phyloP scores from a whole-genome alignment of 2,329 filamentous ascomycete genomes.

The Curvularia sp. region DNA sequence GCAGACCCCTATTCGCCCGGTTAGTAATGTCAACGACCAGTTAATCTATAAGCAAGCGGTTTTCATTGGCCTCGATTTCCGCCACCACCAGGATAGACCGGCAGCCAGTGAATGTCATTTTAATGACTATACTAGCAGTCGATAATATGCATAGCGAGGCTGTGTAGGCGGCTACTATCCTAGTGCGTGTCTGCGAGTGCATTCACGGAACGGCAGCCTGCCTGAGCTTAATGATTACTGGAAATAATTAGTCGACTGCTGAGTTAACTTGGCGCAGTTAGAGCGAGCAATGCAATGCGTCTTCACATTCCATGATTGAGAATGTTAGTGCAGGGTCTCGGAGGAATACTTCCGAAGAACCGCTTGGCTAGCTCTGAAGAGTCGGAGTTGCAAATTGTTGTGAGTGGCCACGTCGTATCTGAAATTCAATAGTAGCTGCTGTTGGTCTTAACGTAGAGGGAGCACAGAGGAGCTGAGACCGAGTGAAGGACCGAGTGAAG shows the following conservation, averaged over 20 bases:
- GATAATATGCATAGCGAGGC: background rate
- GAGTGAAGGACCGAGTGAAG: background rate
- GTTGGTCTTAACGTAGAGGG: background rate
- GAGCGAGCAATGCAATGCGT: background rate
- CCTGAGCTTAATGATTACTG: background rate
- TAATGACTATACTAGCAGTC: background rate
- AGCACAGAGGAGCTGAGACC: background rate
- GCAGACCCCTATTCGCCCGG: conserved; percentile 16
- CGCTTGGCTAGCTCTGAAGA: background rate
- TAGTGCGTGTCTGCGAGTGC: background rate
- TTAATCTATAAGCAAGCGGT: background rate
- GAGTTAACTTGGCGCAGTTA: background rate
- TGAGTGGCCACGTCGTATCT: background rate
- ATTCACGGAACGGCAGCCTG: background rate
- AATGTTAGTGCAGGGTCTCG: background rate
- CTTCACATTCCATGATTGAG: background rate
- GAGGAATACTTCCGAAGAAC: background rate
- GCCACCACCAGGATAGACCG: background rate
- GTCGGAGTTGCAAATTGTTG: background rate
- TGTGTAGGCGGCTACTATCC: background rate
- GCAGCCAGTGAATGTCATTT: background rate
- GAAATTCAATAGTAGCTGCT: background rate
- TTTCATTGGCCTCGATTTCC: background rate
- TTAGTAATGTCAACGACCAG: conserved; percentile 8
- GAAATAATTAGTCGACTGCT: background rate